Evolutionary conservation across 192 early-diverging fungal genomes (phyloP).

Genomic region (Spizellomyces sp.): DNA sequence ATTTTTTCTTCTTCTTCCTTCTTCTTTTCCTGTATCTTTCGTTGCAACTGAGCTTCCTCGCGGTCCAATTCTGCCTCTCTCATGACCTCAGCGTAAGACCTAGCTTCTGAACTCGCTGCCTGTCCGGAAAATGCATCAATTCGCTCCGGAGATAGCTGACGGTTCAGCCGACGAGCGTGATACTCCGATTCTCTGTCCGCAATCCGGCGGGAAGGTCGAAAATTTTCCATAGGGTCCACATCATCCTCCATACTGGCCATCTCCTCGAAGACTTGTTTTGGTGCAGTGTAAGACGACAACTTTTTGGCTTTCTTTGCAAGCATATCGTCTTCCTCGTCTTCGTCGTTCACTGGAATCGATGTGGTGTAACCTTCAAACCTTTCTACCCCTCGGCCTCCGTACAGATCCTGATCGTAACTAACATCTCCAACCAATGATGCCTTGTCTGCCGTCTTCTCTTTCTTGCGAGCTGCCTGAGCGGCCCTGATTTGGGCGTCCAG

Average conservation of each 20-base stretch:
- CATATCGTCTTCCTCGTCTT: constrained; percentile 56
- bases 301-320: constrained; percentile 51
- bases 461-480: constrained; percentile 44
- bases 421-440: constrained; percentile 29
- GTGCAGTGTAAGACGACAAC: constrained; percentile 77
- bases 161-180: constrained; percentile 71
- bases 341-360: constrained; percentile 59
- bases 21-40: constrained; percentile 72
- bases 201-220: constrained; percentile 64
- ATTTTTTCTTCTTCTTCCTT: constrained; percentile 68
- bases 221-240: constrained; percentile 52
- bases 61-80: constrained; percentile 81
- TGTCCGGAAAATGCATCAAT: constrained; percentile 74
- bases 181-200: constrained; percentile 88
- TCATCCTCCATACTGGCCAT: constrained; percentile 46
- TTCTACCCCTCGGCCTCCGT: constrained; percentile 53
- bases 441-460: constrained; percentile 31
- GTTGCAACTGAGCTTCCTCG: constrained; percentile 72
- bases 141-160: constrained; percentile 80
- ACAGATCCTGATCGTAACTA: constrained; percentile 72
- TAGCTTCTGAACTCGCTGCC: constrained; percentile 42
- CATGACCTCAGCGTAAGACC: constrained; percentile 87
- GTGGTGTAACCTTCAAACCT: constrained; percentile 74
- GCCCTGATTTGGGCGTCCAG: constrained; percentile 57
- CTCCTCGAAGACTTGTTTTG: constrained; percentile 76